Conservation (phyloP, 179 eudicot species). For the Heliamphora pulchella region DNA sequence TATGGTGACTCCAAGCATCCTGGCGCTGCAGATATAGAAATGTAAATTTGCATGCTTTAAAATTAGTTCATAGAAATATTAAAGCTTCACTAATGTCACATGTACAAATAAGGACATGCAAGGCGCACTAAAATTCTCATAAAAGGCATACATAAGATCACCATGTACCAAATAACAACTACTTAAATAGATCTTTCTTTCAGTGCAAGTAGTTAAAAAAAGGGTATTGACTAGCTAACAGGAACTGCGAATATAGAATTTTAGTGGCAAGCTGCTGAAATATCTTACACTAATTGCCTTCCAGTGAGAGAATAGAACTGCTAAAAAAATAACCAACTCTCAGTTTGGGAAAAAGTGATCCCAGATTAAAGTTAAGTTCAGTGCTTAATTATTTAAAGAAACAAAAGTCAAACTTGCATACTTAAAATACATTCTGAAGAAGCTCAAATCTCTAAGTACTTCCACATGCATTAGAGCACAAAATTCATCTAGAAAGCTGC, state of each 20-base stretch:
- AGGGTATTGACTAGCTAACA: background rate
- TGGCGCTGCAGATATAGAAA: conserved; percentile 36
- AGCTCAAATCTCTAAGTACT: background rate
- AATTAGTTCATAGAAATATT: background rate
- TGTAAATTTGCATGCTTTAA: conserved; percentile 13
- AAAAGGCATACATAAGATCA: background rate
- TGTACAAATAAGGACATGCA: background rate
- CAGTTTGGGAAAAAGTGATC: background rate
- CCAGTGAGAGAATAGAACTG: background rate
- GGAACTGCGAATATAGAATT: background rate
- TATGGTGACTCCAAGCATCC: conserved; percentile 44
- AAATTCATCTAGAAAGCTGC: conserved; percentile 6
- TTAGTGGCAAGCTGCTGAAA: conserved; percentile 3
- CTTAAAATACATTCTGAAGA: background rate
- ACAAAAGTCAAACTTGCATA: conserved; percentile 1
- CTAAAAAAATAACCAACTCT: background rate
- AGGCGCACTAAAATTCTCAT: background rate
- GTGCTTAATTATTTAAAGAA: background rate
- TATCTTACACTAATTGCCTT: background rate
- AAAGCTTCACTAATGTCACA: background rate
- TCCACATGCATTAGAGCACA: background rate
- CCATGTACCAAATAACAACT: background rate
- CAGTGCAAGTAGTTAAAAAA: background rate
- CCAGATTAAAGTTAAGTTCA: background rate
- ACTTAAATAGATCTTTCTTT: background rate